Evolutionary conservation across 2,329 filamentous ascomycete species (phyloP), one percentile per base, ranked within the genome.

Genomic region (Aspergillus quadrilineatus): DNA sequence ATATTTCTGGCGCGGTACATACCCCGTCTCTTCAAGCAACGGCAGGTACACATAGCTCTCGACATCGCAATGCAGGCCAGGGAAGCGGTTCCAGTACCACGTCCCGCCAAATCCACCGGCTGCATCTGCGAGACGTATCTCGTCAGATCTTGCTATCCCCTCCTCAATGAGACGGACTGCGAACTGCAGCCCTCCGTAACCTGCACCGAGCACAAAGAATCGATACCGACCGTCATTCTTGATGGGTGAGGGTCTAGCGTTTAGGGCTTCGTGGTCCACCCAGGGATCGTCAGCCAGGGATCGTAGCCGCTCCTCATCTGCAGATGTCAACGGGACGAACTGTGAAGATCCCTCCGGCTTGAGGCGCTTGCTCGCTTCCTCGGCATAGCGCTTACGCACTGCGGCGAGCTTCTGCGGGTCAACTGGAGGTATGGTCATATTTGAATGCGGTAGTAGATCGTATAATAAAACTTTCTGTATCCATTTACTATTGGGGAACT

Each of bases 31-130:
- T 4, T 55, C 63, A 22, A 53, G 57, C 30, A 46, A 47, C 4
- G 61, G 61, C 43, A 63, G 30, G 32, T 63, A 61, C 14, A 52
- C 42, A 28, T 81, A 85, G 53, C 76, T 77, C 69, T 87, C 84
- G 1, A 84, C 70, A 62, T 87, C 85, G 65, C 83, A 86, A 64
- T 69, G 71, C 3, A 79, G 59, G 1, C 79, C 79, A 4, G 79
- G 78, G 56, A 80, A 81, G 4, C 75, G 68, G 50, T 81, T 80
- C 74, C 75, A 80, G 58, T 78, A 80, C 69, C 78, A 81, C 0
- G 64, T 66, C 0, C 65, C 65, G 1, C 63, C 63, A 5, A 65
- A 60, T 1, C 58, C 60, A 2, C 26, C 36, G 2, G 52, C 52
- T 1, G 36, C 14, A 15, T 55, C 52, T 3, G 43, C 17, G 2